Percentiles rank a stretch among this genome's conserved stretches.
These are phyloP conservation scores for Diaporthe humulicola DNA, from an alignment of 2,329 filamentous ascomycete species.

Conservation along the genomic window DNA sequence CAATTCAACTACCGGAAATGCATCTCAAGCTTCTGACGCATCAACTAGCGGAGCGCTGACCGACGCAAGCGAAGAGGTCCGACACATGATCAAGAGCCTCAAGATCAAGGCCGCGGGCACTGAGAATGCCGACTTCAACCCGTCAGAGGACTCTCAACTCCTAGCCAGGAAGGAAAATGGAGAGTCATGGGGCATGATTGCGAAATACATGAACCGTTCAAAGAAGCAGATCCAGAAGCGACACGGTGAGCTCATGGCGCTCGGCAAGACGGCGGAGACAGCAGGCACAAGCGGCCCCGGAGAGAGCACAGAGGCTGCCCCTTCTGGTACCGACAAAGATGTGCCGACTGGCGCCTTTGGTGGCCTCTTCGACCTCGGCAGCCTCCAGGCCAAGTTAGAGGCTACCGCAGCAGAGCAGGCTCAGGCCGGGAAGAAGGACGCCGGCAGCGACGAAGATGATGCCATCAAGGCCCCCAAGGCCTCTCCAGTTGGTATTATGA, in stretches of 20 bases:
- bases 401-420: conserved; percentile 24
- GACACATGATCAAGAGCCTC: conserved; percentile 27
- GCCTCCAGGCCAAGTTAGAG: conserved; percentile 15
- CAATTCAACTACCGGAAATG: background rate
- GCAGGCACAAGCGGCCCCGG: background rate
- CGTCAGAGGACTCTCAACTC: conserved; percentile 42
- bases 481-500: background rate
- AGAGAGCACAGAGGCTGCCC: conserved; percentile 26
- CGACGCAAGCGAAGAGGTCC: conserved; percentile 31
- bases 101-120: conserved; percentile 36
- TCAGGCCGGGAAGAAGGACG: conserved; percentile 9
- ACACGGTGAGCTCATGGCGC: conserved; percentile 1
- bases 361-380: conserved; percentile 22
- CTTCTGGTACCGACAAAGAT: conserved; percentile 10
- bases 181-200: background rate
- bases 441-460: conserved; percentile 8
- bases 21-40: background rate
- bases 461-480: conserved; percentile 2
- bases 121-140: conserved; percentile 38
- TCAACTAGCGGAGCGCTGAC: background rate
- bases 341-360: background rate
- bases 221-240: conserved; percentile 25
- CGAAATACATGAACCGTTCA: conserved; percentile 12
- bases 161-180: conserved; percentile 41
- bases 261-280: conserved; percentile 34